Evolutionary conservation across 352 stramenopile genomes (phyloP), one percentile per base, ranked within the genome.

Genomic region (Pythium guiyangense): DNA sequence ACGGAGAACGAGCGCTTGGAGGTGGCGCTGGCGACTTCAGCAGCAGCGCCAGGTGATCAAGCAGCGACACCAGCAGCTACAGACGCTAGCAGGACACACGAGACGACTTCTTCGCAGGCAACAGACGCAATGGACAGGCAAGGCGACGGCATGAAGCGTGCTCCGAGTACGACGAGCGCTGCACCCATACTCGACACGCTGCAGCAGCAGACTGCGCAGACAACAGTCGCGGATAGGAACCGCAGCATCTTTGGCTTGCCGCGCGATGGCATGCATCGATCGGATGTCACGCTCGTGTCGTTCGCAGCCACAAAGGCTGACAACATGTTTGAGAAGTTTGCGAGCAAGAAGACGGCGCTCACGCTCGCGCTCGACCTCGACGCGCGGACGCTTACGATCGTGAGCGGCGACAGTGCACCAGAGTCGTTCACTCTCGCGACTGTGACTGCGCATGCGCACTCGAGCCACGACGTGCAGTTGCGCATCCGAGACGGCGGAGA

Each of bases 301-400:
- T 95, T 95, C 57, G 93, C 85, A 22, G 85, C 93, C 52, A 88
- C 88, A 60, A 95, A 95, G 54, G 84, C 77, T 9, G 85, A 95
- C 66, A 90, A 73, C 45, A 73, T 95, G 49, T 57, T 95, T 20
- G 79, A 92, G 63, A 90, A 91, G 49, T 62, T 93, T 6, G 80
- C 81, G 20, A 90, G 77, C 63, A 92, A 92, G 59, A 85, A 86
- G 31, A 76, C 85, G 17, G 89, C 81, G 46, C 90, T 95, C 51
- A 83, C 89, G 61, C 57, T 95, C 6, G 78, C 90, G 55, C 82
- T 95, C 20, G 85, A 93, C 56, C 82, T 85, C n/a, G 77, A 92
- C 9, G 70, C 81, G 40, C 79, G 85, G 18, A 93, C 90, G 77
- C 71, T 95, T n/a, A 88, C 72, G 57, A 92, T 95, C 29, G 77